These are phyloP conservation scores for Marsdenia floribunda DNA, from an alignment of 257 asterid species.

Conservation along the genomic window DNA sequence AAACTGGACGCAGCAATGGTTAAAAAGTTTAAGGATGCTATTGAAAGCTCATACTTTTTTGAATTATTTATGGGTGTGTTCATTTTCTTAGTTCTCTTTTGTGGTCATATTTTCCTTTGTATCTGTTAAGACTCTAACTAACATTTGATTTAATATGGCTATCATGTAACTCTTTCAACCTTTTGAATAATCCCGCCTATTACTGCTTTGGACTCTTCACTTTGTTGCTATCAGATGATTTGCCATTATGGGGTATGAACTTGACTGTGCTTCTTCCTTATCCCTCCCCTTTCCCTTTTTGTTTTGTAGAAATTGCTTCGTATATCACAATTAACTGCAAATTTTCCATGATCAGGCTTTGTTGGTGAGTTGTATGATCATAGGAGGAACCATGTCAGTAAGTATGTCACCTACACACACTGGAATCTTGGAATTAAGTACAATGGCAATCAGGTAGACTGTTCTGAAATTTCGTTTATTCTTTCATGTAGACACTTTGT, in stretches of 20 bases:
- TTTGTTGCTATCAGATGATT: conserved; percentile 45
- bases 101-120: neutral
- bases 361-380: conserved; percentile 64
- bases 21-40: conserved; percentile 62
- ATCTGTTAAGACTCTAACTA: neutral
- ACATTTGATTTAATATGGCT: neutral
- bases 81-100: conserved; percentile 4
- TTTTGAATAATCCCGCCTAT: neutral
- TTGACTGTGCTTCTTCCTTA: conserved; percentile 3
- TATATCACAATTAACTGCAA: neutral
- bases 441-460: conserved; percentile 57
- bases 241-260: conserved; percentile 77
- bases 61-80: conserved; percentile 69
- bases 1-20: conserved; percentile 57
- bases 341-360: conserved; percentile 37
- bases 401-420: conserved; percentile 59
- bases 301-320: neutral
- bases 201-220: conserved; percentile 3
- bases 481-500: neutral
- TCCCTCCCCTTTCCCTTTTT: neutral
- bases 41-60: conserved; percentile 58
- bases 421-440: conserved; percentile 56
- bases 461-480: neutral
- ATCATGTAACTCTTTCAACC: neutral
- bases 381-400: conserved; percentile 36